Conservation (phyloP, 2,329 filamentous ascomycete species). For the Diaporthe nobilis region DNA sequence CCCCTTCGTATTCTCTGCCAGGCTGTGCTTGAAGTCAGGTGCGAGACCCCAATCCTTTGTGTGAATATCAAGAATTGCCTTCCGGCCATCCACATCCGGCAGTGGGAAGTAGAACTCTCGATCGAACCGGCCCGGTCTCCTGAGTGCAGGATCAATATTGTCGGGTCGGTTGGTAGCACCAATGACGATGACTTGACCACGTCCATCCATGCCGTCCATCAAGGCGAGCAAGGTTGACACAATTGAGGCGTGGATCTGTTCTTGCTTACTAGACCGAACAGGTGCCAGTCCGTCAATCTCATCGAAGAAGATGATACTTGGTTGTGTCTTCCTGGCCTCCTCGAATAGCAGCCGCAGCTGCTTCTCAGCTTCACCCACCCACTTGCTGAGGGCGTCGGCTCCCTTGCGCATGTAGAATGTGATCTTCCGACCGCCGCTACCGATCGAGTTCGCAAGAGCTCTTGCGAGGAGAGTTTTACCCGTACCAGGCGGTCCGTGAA, state of each 20-base stretch:
- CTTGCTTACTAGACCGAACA: slow-evolving; percentile 96
- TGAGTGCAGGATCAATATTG: slow-evolving; percentile 95
- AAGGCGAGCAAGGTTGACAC: slow-evolving; percentile 93
- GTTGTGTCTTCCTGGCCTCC: slow-evolving; percentile 94
- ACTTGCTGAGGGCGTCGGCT: slow-evolving; percentile 97
- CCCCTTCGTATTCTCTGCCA: slow-evolving; percentile 92
- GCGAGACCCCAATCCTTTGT: slow-evolving; percentile 93
- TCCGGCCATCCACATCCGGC: slow-evolving; percentile 83
- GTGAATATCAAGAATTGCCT: slow-evolving; percentile 93
- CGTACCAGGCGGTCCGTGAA: slow-evolving; percentile 96
- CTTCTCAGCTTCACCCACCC: slow-evolving; percentile 98
- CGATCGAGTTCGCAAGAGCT: slow-evolving; percentile 91
- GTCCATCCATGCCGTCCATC: slow-evolving; percentile 99
- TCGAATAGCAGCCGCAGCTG: slow-evolving; percentile 95
- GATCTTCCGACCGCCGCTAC: slow-evolving; percentile 90
- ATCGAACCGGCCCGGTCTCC: slow-evolving; percentile 94
- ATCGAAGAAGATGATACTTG: slow-evolving; percentile 99
- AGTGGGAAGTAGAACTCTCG: slow-evolving; percentile 98
- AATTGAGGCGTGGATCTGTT: slow-evolving; percentile 98
- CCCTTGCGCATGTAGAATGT: slow-evolving; percentile 99
- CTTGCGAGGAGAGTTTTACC: slow-evolving; percentile 97
- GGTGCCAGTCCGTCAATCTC: slow-evolving; percentile 98
- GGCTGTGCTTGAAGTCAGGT: slow-evolving; percentile 82
- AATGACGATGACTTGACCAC: slow-evolving; percentile 97
- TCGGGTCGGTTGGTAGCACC: slow-evolving; percentile 98